Conservation (phyloP, 805 yeast species). For the Starmerella asiatica region DNA sequence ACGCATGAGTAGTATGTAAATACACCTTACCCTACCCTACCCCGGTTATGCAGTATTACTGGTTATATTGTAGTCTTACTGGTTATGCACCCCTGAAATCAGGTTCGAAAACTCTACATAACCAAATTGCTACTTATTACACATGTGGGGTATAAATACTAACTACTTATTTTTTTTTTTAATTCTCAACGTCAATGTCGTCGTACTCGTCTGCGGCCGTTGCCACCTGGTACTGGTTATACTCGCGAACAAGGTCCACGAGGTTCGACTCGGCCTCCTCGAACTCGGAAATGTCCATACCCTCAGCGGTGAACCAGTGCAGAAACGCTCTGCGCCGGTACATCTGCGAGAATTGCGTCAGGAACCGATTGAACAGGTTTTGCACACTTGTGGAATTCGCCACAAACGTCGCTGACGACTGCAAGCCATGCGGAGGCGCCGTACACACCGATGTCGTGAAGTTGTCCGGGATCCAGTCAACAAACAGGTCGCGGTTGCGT, state of each 20-base stretch:
- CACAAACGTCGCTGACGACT: conserved; percentile 83
- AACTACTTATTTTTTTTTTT: not conserved
- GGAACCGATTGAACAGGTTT: conserved; percentile 80
- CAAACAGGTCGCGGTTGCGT: conserved; percentile 68
- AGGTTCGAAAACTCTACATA: too few relatives aligned
- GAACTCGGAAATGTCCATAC: conserved; percentile 94
- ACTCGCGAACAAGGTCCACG: conserved; percentile 79
- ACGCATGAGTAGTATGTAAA: conserved; percentile 18
- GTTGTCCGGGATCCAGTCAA: conserved; percentile 95
- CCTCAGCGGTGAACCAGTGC: conserved; percentile 93
- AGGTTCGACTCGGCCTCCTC: conserved; percentile 88
- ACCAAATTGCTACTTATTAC: too few relatives aligned
- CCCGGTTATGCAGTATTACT: too few relatives aligned
- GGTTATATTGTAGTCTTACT: too few relatives aligned
- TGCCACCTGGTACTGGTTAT: conserved; percentile 89
- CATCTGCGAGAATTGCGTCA: conserved; percentile 86
- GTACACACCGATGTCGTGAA: conserved; percentile 92
- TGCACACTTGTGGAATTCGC: conserved; percentile 93
- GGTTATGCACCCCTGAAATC: too few relatives aligned
- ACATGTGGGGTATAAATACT: too few relatives aligned
- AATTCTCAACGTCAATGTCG: conserved; percentile 31
- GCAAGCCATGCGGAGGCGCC: conserved; percentile 75
- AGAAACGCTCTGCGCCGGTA: conserved; percentile 87
- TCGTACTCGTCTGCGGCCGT: conserved; percentile 67
- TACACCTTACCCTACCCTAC: too few relatives aligned